Percentiles rank a stretch among this genome's conserved stretches.
Evolutionary conservation across 306 rosid species (phyloP).

Genomic region (Lotus japonicus): DNA sequence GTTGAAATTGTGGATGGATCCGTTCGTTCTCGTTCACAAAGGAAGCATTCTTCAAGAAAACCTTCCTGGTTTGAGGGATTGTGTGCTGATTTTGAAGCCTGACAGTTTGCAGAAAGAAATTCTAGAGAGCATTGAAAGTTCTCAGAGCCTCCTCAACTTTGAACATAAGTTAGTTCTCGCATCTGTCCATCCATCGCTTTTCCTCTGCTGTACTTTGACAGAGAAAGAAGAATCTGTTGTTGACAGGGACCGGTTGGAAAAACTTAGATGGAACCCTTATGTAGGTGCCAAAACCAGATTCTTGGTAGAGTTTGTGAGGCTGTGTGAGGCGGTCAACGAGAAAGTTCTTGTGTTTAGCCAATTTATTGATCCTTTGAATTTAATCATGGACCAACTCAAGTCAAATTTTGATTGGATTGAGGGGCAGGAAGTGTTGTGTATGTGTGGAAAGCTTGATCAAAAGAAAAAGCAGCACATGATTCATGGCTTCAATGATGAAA

Average conservation of each 20-base stretch:
- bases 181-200: constrained; percentile 37
- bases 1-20: constrained; percentile 26
- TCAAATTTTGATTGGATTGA: constrained; percentile 8
- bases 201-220: neutral
- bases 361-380: constrained; percentile 1
- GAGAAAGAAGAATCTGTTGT: constrained; percentile 15
- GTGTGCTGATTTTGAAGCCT: constrained; percentile 30
- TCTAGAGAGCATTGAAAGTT: constrained; percentile 12
- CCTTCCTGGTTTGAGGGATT: constrained; percentile 34
- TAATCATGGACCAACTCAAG: constrained; percentile 18
- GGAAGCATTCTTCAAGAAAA: constrained; percentile 29
- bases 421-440: constrained; percentile 18
- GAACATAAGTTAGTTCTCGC: constrained; percentile 23
- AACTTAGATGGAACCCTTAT: neutral
- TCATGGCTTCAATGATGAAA: constrained; percentile 25
- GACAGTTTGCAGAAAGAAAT: constrained; percentile 16
- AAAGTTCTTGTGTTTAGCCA: constrained; percentile 39
- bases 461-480: constrained; percentile 14
- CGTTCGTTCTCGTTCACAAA: constrained; percentile 36
- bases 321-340: constrained; percentile 23
- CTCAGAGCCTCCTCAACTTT: neutral
- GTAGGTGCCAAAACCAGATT: constrained; percentile 32
- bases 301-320: constrained; percentile 22
- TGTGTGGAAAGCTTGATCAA: constrained; percentile 7
- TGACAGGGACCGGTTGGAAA: constrained; percentile 1